Evolutionary conservation across 352 stramenopile genomes (phyloP).

Genomic region (Pythium angustatum): DNA sequence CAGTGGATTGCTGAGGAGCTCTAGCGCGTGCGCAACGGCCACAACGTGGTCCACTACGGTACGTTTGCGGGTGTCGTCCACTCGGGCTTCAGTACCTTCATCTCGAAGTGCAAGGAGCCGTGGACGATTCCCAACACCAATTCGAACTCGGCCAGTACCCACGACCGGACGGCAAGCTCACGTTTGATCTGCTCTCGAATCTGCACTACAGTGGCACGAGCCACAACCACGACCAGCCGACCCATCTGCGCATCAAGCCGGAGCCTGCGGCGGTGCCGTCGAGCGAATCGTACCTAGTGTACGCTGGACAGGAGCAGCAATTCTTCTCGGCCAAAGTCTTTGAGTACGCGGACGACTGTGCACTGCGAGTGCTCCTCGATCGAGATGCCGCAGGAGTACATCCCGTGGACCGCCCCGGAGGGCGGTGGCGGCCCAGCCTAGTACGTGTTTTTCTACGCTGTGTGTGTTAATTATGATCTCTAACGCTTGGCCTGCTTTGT

Average conservation of each 20-base stretch:
- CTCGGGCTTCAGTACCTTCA: constrained; percentile 91
- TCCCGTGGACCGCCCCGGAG: constrained; percentile 99
- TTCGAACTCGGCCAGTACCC: constrained; percentile 94
- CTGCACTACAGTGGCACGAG: constrained; percentile 96
- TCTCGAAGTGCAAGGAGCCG: constrained; percentile 95
- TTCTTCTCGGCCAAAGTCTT: constrained; percentile 99
- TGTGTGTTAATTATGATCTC: neutral
- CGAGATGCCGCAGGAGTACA: constrained; percentile 99
- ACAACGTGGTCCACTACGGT: constrained; percentile 96
- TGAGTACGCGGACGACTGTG: constrained; percentile 97
- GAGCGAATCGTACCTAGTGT: constrained; percentile 89
- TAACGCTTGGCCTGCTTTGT: constrained; percentile 31
- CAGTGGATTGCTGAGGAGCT: constrained; percentile 97
- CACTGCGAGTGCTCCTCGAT: constrained; percentile 99
- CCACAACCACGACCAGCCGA: constrained; percentile 98
- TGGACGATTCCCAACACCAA: constrained; percentile 93
- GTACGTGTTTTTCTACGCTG: constrained; percentile 84
- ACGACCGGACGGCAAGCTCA: constrained; percentile 95
- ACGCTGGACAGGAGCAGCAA: constrained; percentile 95
- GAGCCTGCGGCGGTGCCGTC: constrained; percentile 87
- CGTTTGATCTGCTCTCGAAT: constrained; percentile 99
- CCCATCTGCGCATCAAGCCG: constrained; percentile 96
- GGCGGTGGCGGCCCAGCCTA: constrained; percentile 97
- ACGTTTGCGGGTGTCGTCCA: constrained; percentile 93
- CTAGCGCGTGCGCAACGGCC: constrained; percentile 96